Evolutionary conservation across 768 basidiomycete genomes (phyloP).

Genomic region (Leccinum variicolor): DNA sequence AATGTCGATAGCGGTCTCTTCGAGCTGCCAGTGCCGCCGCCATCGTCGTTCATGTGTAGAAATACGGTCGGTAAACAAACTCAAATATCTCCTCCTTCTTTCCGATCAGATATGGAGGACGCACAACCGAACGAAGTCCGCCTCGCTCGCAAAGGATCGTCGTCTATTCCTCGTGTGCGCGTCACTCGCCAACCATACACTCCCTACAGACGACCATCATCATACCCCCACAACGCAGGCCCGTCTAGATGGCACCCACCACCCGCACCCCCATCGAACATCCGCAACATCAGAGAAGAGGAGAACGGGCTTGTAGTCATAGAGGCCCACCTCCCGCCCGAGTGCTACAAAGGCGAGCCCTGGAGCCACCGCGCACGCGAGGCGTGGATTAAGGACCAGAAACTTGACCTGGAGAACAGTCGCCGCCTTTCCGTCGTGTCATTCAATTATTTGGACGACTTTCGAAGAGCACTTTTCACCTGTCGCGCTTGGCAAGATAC

Average conservation of each 20-base stretch:
- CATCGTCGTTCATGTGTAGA: slow-evolving; percentile 14
- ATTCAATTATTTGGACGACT: slow-evolving; percentile 2
- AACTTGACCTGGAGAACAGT: not conserved
- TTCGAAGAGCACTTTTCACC: slow-evolving; percentile 8
- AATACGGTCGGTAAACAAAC: slow-evolving; percentile 20
- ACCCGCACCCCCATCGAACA: not conserved
- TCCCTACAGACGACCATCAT: not conserved
- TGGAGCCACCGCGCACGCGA: slow-evolving; percentile 5
- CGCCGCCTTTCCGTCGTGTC: slow-evolving; percentile 12
- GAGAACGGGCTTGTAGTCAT: slow-evolving; percentile 4
- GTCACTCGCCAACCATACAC: not conserved
- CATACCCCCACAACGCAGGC: not conserved
- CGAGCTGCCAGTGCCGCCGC: not conserved
- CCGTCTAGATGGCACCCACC: slow-evolving; percentile 1
- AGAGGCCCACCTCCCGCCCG: slow-evolving; percentile 5
- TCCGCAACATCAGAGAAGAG: not conserved
- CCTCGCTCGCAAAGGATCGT: slow-evolving; percentile 31
- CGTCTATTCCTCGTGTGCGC: slow-evolving; percentile 28
- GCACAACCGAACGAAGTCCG: slow-evolving; percentile 39
- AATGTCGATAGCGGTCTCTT: slow-evolving; percentile 14
- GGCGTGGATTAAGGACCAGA: slow-evolving; percentile 15
- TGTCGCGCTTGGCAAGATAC: slow-evolving; percentile 1
- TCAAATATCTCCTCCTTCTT: slow-evolving; percentile 8
- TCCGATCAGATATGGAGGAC: slow-evolving; percentile 30
- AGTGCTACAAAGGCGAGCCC: slow-evolving; percentile 13